Percentiles rank a stretch among this genome's conserved stretches.
Conservation (phyloP, 352 stramenopile genomes). For the Globisporangium emineosum region DNA sequence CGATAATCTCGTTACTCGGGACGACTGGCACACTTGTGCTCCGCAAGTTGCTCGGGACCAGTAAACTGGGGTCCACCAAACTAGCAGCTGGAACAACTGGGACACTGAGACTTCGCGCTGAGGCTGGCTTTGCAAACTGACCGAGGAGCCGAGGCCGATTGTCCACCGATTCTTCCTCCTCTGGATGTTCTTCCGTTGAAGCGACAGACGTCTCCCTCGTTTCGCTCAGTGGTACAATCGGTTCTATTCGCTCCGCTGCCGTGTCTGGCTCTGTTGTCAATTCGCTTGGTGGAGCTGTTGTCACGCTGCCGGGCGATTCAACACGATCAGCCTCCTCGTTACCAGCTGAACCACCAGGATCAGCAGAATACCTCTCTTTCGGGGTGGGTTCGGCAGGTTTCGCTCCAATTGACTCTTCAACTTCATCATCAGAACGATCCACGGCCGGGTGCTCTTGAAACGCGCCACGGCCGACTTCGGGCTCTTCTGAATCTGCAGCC, state of each 20-base stretch:
- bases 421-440: neutral
- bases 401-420: neutral
- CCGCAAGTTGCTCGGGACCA: conserved; percentile 10
- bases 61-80: neutral
- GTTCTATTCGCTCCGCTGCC: neutral
- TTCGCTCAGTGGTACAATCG: neutral
- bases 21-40: conserved; percentile 27
- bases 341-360: neutral
- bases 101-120: conserved; percentile 28
- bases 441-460: neutral
- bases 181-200: neutral
- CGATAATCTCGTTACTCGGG: conserved; percentile 5
- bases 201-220: neutral
- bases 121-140: neutral
- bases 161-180: neutral
- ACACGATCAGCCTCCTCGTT: neutral
- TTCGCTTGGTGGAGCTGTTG: neutral
- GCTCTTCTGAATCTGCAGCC: neutral
- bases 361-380: neutral
- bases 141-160: neutral
- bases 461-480: neutral
- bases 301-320: neutral
- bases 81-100: conserved; percentile 9
- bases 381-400: neutral
- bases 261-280: neutral